Percentiles rank a stretch among this genome's conserved stretches.
Conservation (phyloP, 192 early-diverging fungal species). For the Cladochytrium replicatum region DNA sequence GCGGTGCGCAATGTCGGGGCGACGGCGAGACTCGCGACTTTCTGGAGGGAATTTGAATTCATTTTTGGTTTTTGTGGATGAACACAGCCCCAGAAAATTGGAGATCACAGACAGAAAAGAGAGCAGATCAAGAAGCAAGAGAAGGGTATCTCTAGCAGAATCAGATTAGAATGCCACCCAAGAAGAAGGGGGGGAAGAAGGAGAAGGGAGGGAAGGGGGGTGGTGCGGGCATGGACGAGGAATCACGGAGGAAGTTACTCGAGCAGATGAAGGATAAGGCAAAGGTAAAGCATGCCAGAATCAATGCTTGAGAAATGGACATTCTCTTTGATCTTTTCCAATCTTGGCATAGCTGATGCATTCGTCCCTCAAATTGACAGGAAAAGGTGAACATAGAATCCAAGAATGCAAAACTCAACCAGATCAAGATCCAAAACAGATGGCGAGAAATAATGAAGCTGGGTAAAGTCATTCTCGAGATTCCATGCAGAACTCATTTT, state of each 20-base stretch:
- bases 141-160: no score
- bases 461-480: constrained; percentile 14
- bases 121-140: no score
- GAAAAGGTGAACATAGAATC: constrained; percentile 38
- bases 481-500: neutral
- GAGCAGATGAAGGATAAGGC: constrained; percentile 41
- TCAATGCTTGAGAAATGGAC: neutral
- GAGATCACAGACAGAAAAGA: no score
- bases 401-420: constrained; percentile 42
- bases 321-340: constrained; percentile 1
- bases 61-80: no score
- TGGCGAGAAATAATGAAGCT: constrained; percentile 56
- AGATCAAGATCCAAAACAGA: constrained; percentile 46
- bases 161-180: no score
- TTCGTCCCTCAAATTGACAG: constrained; percentile 16
- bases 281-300: constrained; percentile 22
- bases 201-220: constrained; percentile 41
- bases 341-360: neutral
- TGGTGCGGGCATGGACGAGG: constrained; percentile 39
- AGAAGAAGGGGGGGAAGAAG: constrained; percentile 11
- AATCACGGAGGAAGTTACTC: constrained; percentile 28
- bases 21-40: no score
- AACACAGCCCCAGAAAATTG: no score
- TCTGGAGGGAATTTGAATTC: no score
- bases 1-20: no score